Evolutionary conservation across 768 basidiomycete genomes (phyloP).

Genomic region (Calocybe gangraenosa): DNA sequence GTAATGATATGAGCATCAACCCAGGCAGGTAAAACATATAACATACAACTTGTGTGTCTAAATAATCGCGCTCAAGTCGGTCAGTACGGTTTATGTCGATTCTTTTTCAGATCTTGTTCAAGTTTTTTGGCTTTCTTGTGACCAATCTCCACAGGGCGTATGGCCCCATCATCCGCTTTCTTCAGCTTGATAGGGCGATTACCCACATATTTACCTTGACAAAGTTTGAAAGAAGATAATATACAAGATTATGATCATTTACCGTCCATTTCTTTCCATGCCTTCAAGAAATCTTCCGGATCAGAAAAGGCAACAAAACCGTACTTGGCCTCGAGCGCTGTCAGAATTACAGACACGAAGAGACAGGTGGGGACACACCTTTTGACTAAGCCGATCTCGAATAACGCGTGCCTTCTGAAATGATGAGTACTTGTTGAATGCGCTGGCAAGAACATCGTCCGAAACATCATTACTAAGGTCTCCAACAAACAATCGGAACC

Average conservation of each 20-base stretch:
- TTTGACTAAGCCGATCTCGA: slow-evolving; percentile 88
- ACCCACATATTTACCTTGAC: slow-evolving; percentile 90
- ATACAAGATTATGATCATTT: slow-evolving; percentile 21
- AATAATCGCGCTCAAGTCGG: background rate
- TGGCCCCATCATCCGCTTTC: slow-evolving; percentile 85
- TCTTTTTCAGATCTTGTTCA: slow-evolving; percentile 90
- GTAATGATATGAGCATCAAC: too few relatives aligned
- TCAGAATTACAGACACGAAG: background rate
- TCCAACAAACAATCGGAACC: slow-evolving; percentile 97
- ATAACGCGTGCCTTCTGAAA: slow-evolving; percentile 96
- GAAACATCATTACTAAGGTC: slow-evolving; percentile 98
- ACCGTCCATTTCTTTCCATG: slow-evolving; percentile 99
- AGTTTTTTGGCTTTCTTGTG: slow-evolving; percentile 88
- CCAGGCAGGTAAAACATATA: too few relatives aligned
- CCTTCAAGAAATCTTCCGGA: slow-evolving; percentile 96
- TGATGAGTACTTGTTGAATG: slow-evolving; percentile 89
- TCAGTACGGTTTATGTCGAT: slow-evolving; percentile 83
- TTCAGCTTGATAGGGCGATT: slow-evolving; percentile 95
- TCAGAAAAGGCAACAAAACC: slow-evolving; percentile 98
- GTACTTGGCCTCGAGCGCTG: slow-evolving; percentile 71
- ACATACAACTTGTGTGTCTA: too few relatives aligned
- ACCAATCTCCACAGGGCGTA: slow-evolving; percentile 91
- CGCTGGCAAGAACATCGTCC: slow-evolving; percentile 88
- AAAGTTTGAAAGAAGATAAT: too few relatives aligned
- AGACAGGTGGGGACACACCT: slow-evolving; percentile 44